Evolutionary conservation across 2,329 filamentous ascomycete genomes (phyloP).

Genomic region (Pseudogymnoascus sp.): DNA sequence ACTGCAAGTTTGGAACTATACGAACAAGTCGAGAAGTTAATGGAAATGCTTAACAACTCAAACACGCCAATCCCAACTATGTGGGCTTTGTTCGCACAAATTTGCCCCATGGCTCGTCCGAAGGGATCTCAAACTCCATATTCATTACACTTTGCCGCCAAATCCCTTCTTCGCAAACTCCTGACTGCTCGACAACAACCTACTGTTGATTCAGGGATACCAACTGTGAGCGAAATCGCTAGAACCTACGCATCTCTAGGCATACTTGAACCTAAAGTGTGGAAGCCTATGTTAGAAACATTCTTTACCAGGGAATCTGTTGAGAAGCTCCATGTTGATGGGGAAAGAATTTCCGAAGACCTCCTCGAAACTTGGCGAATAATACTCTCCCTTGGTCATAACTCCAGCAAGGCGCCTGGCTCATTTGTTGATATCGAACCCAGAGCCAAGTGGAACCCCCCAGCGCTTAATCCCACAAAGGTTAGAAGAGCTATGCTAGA

Average conservation of each 20-base stretch:
- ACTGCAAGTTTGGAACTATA: constrained; percentile 20
- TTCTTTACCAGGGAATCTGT: neutral
- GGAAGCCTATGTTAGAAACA: constrained; percentile 21
- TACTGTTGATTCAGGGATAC: constrained; percentile 19
- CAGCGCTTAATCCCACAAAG: constrained; percentile 8
- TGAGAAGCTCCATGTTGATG: neutral
- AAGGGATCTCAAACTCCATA: constrained; percentile 15
- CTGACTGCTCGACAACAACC: constrained; percentile 17
- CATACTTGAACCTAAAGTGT: constrained; percentile 19
- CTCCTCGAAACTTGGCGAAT: constrained; percentile 23
- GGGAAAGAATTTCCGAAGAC: constrained; percentile 14
- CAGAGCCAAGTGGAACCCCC: neutral
- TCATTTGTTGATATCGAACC: neutral
- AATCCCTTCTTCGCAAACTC: constrained; percentile 17
- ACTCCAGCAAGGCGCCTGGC: neutral
- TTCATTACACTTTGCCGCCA: constrained; percentile 15
- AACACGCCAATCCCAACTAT: constrained; percentile 16
- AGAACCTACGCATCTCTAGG: constrained; percentile 20
- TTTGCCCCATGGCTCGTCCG: constrained; percentile 21
- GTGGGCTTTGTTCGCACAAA: constrained; percentile 27
- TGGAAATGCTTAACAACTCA: constrained; percentile 20
- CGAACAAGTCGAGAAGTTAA: constrained; percentile 21
- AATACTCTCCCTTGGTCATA: neutral
- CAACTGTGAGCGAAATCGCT: constrained; percentile 23
- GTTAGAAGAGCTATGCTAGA: constrained; percentile 11